Conservation (phyloP, 1,284 basidiomycete species). For the Omphalotus olearius region DNA sequence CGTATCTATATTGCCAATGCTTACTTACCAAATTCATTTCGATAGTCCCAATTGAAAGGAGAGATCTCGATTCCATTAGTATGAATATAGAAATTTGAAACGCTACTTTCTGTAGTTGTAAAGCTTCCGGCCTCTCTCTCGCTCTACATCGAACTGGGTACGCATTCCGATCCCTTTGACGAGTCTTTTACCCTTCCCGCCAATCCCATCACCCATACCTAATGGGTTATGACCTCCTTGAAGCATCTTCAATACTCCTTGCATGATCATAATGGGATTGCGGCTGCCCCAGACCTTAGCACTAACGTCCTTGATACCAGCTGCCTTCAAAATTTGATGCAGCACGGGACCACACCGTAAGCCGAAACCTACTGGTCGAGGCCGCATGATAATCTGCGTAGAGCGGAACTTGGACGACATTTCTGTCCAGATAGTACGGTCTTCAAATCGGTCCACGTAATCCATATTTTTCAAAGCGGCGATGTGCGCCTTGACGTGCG, state of each 20-base stretch:
- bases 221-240: conserved; percentile 72
- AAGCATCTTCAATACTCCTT: conserved; percentile 60
- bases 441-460: conserved; percentile 84
- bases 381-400: conserved; percentile 82
- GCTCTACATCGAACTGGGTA: conserved; percentile 61
- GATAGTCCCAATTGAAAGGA: too few species aligned
- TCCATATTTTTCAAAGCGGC: conserved; percentile 87
- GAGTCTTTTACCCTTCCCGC: conserved; percentile 62
- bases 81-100: too few species aligned
- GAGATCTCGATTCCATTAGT: too few species aligned
- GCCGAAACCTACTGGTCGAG: conserved; percentile 92
- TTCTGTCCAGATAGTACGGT: conserved; percentile 88
- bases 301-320: conserved; percentile 91
- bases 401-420: conserved; percentile 83
- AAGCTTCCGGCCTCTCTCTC: conserved; percentile 68
- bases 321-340: conserved; percentile 86
- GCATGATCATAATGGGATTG: conserved; percentile 66
- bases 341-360: conserved; percentile 87
- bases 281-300: conserved; percentile 93
- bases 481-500: conserved; percentile 63
- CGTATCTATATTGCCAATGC: too few species aligned
- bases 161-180: conserved; percentile 67
- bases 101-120: conserved; percentile 45
- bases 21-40: too few species aligned
- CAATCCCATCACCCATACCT: conserved; percentile 73